phyloP scores from a whole-genome alignment of 192 early-diverging fungal species.

The Phlyctochytrium planicorne region DNA sequence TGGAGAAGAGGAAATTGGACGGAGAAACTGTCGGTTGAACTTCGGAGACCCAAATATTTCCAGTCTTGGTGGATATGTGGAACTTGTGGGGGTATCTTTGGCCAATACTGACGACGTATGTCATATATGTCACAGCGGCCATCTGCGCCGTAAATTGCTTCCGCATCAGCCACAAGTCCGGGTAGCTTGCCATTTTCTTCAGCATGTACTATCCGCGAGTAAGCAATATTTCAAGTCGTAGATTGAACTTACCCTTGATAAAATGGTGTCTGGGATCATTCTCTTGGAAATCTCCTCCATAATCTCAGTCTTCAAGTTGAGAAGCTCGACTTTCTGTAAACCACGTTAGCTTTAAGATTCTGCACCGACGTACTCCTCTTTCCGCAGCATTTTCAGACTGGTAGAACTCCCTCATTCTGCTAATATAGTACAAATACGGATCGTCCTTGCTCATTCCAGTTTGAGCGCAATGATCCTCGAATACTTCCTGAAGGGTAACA shows the following conservation, averaged over 20 bases:
- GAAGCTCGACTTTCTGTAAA: conserved; percentile 48
- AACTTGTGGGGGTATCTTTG: conserved; percentile 88
- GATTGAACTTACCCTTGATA: conserved; percentile 64
- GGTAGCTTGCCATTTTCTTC: conserved; percentile 68
- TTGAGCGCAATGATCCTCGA: conserved; percentile 80
- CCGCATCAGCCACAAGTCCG: conserved; percentile 91
- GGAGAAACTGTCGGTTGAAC: conserved; percentile 70
- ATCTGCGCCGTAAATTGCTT: conserved; percentile 93
- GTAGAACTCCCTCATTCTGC: conserved; percentile 67
- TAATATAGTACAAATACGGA: conserved; percentile 77
- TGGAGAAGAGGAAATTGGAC: conserved; percentile 50
- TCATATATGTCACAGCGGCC: conserved; percentile 86
- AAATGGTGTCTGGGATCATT: conserved; percentile 82
- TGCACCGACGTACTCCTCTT: conserved; percentile 47
- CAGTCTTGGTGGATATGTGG: conserved; percentile 78
- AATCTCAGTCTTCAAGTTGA: conserved; percentile 81
- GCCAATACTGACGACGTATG: conserved; percentile 85
- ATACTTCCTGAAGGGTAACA: conserved; percentile 88
- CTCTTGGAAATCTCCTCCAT: conserved; percentile 81
- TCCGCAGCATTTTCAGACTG: conserved; percentile 44
- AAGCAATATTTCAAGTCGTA: neutral
- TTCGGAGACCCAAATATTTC: conserved; percentile 86
- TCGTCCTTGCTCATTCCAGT: conserved; percentile 81
- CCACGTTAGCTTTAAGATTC: neutral
- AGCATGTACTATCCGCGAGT: conserved; percentile 62